Percentiles rank a stretch among this genome's conserved stretches.
These are phyloP conservation scores for Hemerocallis citrina DNA, from an alignment of 106 monocot species.

Conservation along the genomic window DNA sequence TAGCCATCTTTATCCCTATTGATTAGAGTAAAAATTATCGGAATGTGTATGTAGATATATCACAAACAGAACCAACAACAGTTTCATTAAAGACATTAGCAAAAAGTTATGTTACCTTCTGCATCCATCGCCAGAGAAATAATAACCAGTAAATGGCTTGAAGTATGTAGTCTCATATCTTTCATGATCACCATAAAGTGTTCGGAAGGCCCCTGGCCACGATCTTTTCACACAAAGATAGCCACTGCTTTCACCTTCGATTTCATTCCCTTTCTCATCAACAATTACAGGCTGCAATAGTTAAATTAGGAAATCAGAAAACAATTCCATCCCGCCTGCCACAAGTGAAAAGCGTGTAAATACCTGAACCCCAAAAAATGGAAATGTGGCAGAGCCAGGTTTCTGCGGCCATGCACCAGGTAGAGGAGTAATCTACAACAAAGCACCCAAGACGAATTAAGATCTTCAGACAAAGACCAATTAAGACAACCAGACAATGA, in stretches of 20 bases:
- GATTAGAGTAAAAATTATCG: not conserved
- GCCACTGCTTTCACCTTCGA: constrained; percentile 95
- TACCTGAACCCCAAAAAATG: constrained; percentile 98
- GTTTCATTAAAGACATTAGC: too few relatives aligned
- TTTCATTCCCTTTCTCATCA: constrained; percentile 96
- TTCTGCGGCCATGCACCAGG: constrained; percentile 99
- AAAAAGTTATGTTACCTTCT: constrained; percentile 64
- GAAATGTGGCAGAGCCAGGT: constrained; percentile 97
- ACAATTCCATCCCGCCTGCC: too few relatives aligned
- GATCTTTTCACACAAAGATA: constrained; percentile 91
- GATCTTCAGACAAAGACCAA: not conserved
- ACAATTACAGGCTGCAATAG: constrained; percentile 80
- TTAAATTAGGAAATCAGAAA: too few relatives aligned
- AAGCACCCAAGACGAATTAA: not conserved
- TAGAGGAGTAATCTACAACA: constrained; percentile 73
- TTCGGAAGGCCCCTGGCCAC: constrained; percentile 97
- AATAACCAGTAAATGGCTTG: constrained; percentile 93
- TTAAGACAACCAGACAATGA: too few relatives aligned
- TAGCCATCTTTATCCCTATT: constrained; percentile 92
- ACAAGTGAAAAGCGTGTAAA: not conserved
- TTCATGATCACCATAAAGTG: constrained; percentile 95
- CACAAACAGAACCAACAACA: too few relatives aligned
- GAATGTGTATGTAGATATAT: too few relatives aligned
- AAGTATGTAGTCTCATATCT: constrained; percentile 99
- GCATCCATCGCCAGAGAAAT: constrained; percentile 98